Evolutionary conservation across 768 basidiomycete genomes (phyloP).

Genomic region (Termitomyces sp.): DNA sequence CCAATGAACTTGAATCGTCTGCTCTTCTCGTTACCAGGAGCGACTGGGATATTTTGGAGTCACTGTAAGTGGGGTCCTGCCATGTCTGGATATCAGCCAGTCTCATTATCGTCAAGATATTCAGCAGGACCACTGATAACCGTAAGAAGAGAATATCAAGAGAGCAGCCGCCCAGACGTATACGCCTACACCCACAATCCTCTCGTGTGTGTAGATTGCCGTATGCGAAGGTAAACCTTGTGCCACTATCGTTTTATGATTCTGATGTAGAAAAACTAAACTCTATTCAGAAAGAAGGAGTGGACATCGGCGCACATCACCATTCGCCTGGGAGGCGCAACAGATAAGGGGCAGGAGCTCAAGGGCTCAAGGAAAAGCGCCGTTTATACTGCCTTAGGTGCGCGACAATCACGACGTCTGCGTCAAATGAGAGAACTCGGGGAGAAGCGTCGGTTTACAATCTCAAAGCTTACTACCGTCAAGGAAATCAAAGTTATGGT

Average conservation of each 20-base stretch:
- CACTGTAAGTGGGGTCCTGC: slow-evolving; percentile 39
- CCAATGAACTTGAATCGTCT: slow-evolving; percentile 51
- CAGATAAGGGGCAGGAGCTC: slow-evolving; percentile 10
- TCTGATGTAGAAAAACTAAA: not conserved
- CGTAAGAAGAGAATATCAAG: slow-evolving; percentile 30
- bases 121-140: slow-evolving; percentile 48
- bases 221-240: slow-evolving; percentile 43
- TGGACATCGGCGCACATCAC: slow-evolving; percentile 61
- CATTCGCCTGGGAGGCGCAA: slow-evolving; percentile 35
- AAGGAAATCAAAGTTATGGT: slow-evolving; percentile 79
- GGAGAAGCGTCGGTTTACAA: slow-evolving; percentile 44
- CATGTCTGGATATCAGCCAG: not conserved
- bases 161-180: slow-evolving; percentile 22
- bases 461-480: slow-evolving; percentile 63
- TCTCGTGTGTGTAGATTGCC: slow-evolving; percentile 57
- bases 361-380: slow-evolving; percentile 11
- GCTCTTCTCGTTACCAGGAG: slow-evolving; percentile 50
- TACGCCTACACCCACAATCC: slow-evolving; percentile 39
- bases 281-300: slow-evolving; percentile 40
- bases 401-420: slow-evolving; percentile 68
- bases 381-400: slow-evolving; percentile 32
- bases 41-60: slow-evolving; percentile 61
- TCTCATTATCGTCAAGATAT: slow-evolving; percentile 39
- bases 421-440: slow-evolving; percentile 49
- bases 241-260: not conserved